These are phyloP conservation scores for Trichoderma arundinaceum DNA, from an alignment of 2,329 filamentous ascomycete species.

Conservation along the genomic window DNA sequence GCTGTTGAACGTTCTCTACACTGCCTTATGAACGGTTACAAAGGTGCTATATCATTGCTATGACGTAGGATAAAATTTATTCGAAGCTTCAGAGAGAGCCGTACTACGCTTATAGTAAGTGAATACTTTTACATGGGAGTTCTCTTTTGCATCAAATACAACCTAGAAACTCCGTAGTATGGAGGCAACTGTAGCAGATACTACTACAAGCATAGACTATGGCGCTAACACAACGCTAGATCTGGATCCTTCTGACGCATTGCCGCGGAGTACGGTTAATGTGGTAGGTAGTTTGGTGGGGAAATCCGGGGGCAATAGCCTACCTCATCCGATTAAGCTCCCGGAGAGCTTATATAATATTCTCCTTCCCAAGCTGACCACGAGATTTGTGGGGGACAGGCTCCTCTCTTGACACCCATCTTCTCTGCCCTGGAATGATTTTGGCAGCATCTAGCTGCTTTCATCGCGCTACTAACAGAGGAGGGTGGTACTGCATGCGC, in stretches of 20 bases:
- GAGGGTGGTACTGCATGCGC: conserved; percentile 17
- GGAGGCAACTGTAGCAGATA: too few species aligned
- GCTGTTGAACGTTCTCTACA: too few species aligned
- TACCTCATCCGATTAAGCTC: not conserved
- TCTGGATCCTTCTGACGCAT: conserved; percentile 6
- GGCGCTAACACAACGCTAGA: not conserved
- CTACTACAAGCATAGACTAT: not conserved
- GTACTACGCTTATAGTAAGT: too few species aligned
- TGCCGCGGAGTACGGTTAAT: not conserved
- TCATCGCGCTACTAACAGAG: not conserved
- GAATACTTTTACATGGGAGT: too few species aligned
- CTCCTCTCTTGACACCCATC: not conserved
- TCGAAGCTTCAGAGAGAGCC: too few species aligned
- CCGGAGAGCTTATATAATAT: not conserved
- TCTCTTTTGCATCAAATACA: not conserved
- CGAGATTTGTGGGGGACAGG: not conserved
- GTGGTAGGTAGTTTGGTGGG: not conserved
- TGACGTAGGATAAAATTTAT: too few species aligned
- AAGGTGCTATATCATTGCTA: too few species aligned
- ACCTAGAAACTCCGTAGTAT: too few species aligned
- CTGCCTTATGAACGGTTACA: too few species aligned
- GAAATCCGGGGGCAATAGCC: not conserved
- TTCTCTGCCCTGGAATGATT: too few species aligned
- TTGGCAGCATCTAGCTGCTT: not conserved
- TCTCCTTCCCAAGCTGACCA: not conserved